Base-by-base conservation (phyloP, 768 basidiomycete species). In the Suillus subalutaceus region DNA sequence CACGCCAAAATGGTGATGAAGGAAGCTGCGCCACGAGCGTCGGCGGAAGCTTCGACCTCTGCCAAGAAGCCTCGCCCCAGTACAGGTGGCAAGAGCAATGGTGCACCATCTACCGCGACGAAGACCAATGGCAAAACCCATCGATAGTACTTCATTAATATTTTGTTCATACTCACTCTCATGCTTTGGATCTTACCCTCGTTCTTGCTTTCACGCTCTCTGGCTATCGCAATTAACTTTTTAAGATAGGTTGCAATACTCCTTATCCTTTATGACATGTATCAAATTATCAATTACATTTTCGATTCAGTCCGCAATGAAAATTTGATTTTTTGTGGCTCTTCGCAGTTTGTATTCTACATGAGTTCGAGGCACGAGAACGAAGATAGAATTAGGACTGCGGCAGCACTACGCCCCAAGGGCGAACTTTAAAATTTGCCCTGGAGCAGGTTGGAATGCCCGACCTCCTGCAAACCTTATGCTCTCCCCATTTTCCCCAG, bases 1-100 rank as follows among this genome's bases (percentile, higher is more conserved):
- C 95, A 97, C 72, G 91, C 93, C 18, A 97, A 97, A 80, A 94
- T 97, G 91, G 93, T 94, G 67, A 90, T 91, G 85, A 93, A 93
- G 77, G 92, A 92, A 74, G 85, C 87, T 56, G 85, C 86, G 41
- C 87, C 88, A n/a, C 80, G 86, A 66, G 59, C 59, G n/a, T 80
- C 83, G 62, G 79, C 84, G 30, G 89, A 89, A 63, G 71, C 68
- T 52, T 69, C 76, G 37, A 82, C 72, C 66, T 76, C 83, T 6
- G 70, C 78, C 68, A 90, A 90, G 81, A 91, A 90, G 76, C 84
- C 87, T 55, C 84, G 89, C 68, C 77, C 83, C 50, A 84, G 79
- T 66, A 79, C 78, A 52, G 73, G 71, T 64, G 79, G 75, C 50
- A 90, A 88, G 77, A 79, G 84, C 37, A 88, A 88, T 69, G 86